phyloP scores from a whole-genome alignment of 495 filamentous ascomycete species.

The Penicillium herquei region DNA sequence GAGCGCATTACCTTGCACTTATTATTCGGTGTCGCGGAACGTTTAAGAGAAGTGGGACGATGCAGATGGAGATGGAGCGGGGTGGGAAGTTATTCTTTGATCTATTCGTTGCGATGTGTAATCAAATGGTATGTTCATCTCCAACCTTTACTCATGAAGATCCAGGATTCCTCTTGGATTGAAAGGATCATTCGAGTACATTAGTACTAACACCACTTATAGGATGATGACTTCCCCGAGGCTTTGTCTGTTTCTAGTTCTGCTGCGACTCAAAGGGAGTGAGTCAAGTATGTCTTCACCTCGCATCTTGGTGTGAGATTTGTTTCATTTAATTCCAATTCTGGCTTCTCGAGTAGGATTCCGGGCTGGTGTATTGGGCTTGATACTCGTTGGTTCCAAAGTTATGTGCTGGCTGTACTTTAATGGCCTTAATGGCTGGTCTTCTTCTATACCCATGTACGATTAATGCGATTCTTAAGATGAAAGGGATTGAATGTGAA shows the following conservation, averaged over 20 bases:
- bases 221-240: constrained; percentile 27
- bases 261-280: constrained; percentile 7
- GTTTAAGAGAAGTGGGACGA: constrained; percentile 93
- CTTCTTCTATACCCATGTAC: constrained; percentile 24
- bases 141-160: too few relatives aligned
- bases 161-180: constrained; percentile 1
- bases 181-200: not conserved
- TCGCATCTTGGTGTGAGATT: not conserved
- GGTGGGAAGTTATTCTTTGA: constrained; percentile 90
- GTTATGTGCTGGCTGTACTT: too few relatives aligned
- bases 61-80: constrained; percentile 91
- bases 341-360: not conserved
- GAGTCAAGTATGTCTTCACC: not conserved
- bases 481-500: not conserved
- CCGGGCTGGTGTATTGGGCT: not conserved
- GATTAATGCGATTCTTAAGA: constrained; percentile 7
- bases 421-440: too few relatives aligned
- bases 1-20: constrained; percentile 88
- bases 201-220: not conserved
- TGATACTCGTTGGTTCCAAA: not conserved
- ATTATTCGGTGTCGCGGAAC: constrained; percentile 82
- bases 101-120: constrained; percentile 88
- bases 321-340: not conserved
- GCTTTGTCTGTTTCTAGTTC: constrained; percentile 20
- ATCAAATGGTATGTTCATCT: constrained; percentile 64